These are phyloP conservation scores for Colletotrichum sp. DNA, from an alignment of 2,329 filamentous ascomycete species.

Conservation along the genomic window DNA sequence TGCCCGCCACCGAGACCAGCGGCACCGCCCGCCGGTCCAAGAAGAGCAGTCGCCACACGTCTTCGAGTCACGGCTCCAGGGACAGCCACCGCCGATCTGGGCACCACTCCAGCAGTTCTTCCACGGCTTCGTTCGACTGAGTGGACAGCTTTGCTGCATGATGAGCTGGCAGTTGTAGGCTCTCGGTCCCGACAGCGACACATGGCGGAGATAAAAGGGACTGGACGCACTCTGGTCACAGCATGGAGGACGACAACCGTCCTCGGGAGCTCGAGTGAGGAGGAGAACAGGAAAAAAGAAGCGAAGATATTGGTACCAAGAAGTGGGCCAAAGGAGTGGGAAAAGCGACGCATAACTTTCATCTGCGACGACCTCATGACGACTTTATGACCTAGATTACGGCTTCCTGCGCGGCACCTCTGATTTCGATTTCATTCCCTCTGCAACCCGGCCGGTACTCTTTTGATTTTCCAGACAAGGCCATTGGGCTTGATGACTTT, in stretches of 20 bases:
- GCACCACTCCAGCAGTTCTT: conserved; percentile 67
- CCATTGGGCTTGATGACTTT: background rate
- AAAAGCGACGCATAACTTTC: conserved; percentile 27
- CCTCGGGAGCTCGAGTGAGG: background rate
- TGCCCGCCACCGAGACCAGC: conserved; percentile 59
- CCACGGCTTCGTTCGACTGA: conserved; percentile 63
- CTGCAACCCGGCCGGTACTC: conserved; percentile 16
- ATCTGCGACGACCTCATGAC: conserved; percentile 24
- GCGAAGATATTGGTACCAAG: background rate
- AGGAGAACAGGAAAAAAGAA: background rate
- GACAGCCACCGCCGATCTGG: conserved; percentile 56
- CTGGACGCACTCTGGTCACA: conserved; percentile 38
- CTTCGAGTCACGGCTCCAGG: conserved; percentile 41
- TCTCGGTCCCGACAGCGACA: background rate
- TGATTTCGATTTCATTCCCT: conserved; percentile 3
- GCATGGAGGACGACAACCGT: background rate
- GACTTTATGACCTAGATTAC: conserved; percentile 24
- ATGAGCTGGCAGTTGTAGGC: background rate
- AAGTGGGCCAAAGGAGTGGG: conserved; percentile 17
- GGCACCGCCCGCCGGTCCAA: conserved; percentile 43
- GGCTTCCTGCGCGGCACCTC: conserved; percentile 21
- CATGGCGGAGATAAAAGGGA: conserved; percentile 31
- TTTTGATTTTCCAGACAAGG: conserved; percentile 2
- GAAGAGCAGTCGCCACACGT: conserved; percentile 55
- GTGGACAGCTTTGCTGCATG: background rate